Conservation (phyloP, 345 rosid species). For the Corchorus capsularis region DNA sequence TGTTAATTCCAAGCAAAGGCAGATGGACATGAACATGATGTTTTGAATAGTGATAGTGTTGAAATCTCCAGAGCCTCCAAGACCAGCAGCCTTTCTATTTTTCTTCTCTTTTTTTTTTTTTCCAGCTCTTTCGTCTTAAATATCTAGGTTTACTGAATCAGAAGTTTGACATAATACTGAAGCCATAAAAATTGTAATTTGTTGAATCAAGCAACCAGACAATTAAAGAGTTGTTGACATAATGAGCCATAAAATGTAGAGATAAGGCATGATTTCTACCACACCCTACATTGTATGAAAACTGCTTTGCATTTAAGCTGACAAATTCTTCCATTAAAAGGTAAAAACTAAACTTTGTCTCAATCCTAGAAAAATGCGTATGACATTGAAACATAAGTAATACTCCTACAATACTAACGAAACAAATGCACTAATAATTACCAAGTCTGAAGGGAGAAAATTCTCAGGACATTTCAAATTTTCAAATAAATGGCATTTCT, state of each 20-base stretch:
- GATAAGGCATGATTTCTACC: neutral
- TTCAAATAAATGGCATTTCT: too few species aligned
- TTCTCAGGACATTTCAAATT: neutral
- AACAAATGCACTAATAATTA: neutral
- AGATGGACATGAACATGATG: neutral
- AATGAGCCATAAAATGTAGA: neutral
- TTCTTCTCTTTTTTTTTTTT: neutral
- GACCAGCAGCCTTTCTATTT: neutral
- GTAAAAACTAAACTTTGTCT: too few species aligned
- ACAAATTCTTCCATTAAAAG: too few species aligned
- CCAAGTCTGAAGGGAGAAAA: neutral
- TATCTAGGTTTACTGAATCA: neutral
- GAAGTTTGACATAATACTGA: neutral
- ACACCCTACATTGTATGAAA: neutral
- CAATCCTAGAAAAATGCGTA: too few species aligned
- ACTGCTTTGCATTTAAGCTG: neutral
- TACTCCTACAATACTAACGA: too few species aligned
- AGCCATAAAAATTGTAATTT: neutral
- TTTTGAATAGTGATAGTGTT: neutral
- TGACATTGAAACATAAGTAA: neutral
- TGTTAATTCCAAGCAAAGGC: neutral
- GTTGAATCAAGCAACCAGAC: neutral
- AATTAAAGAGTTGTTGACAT: neutral
- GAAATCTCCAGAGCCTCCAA: neutral
- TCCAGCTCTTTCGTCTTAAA: too few species aligned